Base-by-base conservation (phyloP, 768 basidiomycete species). In the Mycena metata region DNA sequence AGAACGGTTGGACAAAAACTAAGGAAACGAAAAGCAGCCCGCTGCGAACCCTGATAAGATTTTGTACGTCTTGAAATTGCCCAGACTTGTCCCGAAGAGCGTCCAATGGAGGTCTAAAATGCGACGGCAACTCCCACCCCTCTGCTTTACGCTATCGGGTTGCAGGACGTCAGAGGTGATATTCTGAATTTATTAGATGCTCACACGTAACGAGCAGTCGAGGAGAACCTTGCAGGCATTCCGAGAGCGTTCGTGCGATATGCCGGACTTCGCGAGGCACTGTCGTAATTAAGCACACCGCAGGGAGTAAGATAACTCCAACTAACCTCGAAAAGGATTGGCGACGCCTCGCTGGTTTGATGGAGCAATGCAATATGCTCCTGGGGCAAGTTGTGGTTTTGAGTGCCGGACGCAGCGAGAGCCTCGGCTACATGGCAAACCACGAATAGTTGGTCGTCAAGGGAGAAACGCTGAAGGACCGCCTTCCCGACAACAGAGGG, bases 41-140 rank as follows among this genome's bases (percentile, higher is more conserved):
- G 81, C 73, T 83, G 84, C 87, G 85, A 87, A 88, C 87, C 87
- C 83, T 88, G 64, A 86, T 83, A 68, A 86, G 81, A 63, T 76
- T 76, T 77, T 83, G 79, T 41, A 86, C 74, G 65, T 80, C 81
- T 71, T 66, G 73, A 60, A 73, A 69, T 67, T 64, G 68, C 60
- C 65, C 72, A 15, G 76, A 57, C 62, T 74, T 70, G 39, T 73
- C 69, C 74, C 79, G 76, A 36, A 82, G 64, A 24, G 70, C 73
- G 66, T 74, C 76, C 67, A 86, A 72, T 19, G 78, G 75, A 43
- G 78, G 72, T 26, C 79, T 69, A 45, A 88, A 74, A 69, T 83
- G 77, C 58, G 79, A 64, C 21, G 86, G 84, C 26, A 84, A 70
- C 35, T 71, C 77, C 88, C 86, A 88, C 46, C 80, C 79, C 42